Percentiles rank a stretch among this genome's conserved stretches.
Evolutionary conservation across 345 rosid species (phyloP).

Genomic region (Citrus mangshanensis): DNA sequence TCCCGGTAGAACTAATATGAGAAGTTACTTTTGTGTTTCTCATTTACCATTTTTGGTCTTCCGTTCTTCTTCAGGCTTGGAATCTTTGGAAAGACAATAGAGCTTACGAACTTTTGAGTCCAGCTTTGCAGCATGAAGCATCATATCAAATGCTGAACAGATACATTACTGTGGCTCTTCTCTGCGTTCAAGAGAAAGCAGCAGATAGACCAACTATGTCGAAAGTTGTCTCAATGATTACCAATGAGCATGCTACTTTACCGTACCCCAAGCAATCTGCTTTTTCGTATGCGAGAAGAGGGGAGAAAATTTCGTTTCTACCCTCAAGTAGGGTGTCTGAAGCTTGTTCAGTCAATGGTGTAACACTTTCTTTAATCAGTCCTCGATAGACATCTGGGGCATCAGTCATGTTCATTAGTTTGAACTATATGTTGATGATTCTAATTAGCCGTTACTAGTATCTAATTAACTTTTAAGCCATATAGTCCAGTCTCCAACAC

Average conservation of each 20-base stretch:
- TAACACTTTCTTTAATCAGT: neutral
- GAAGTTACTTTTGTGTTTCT: neutral
- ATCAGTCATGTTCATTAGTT: neutral
- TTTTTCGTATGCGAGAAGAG: slow-evolving; percentile 4
- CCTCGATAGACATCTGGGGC: neutral
- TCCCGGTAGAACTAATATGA: neutral
- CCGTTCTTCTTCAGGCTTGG: neutral
- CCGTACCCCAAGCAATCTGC: slow-evolving; percentile 24
- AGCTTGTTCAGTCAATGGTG: neutral
- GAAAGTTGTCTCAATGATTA: slow-evolving; percentile 18
- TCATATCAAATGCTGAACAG: neutral
- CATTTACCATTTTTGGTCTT: neutral
- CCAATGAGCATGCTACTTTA: slow-evolving; percentile 1
- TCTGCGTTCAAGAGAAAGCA: slow-evolving; percentile 23
- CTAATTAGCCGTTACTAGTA: neutral
- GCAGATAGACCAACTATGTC: slow-evolving; percentile 28
- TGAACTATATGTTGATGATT: neutral
- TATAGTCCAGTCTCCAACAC: neutral
- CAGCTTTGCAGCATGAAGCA: neutral
- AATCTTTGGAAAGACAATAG: neutral
- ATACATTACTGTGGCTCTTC: slow-evolving; percentile 12
- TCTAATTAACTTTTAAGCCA: neutral
- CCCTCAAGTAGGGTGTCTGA: neutral
- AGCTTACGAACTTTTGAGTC: neutral
- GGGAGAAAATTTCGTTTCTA: neutral